These are phyloP conservation scores for Sporisorium reilianum DNA, from an alignment of 1,284 basidiomycete genomes.

Conservation along the genomic window DNA sequence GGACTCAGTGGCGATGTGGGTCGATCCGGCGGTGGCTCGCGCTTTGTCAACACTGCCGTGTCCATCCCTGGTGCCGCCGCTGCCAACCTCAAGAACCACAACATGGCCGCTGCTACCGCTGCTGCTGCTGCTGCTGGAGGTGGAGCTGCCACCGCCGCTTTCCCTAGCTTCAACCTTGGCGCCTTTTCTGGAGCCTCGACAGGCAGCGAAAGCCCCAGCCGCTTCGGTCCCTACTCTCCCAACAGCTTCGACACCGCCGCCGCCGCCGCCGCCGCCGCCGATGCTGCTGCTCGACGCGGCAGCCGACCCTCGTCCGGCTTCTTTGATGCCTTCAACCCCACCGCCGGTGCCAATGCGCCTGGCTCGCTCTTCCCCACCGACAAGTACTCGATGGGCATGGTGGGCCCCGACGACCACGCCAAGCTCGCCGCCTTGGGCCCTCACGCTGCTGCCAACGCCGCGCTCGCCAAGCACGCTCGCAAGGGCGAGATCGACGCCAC, in stretches of 20 bases:
- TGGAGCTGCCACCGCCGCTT: slow-evolving; percentile 18
- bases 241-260: slow-evolving; percentile 38
- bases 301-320: slow-evolving; percentile 56
- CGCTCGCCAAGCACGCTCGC: slow-evolving; percentile 67
- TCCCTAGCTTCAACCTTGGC: slow-evolving; percentile 51
- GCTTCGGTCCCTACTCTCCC: slow-evolving; percentile 54
- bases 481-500: slow-evolving; percentile 87
- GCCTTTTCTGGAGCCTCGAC: slow-evolving; percentile 40
- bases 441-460: slow-evolving; percentile 26
- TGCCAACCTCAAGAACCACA: slow-evolving; percentile 28
- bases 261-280: slow-evolving; percentile 20
- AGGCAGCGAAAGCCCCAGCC: slow-evolving; percentile 49
- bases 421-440: slow-evolving; percentile 34
- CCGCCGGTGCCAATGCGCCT: slow-evolving; percentile 43
- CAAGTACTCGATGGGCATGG: slow-evolving; percentile 54
- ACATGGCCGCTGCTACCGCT: slow-evolving; percentile 11
- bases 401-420: slow-evolving; percentile 31
- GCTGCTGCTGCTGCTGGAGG: slow-evolving; percentile 8
- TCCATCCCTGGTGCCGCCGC: slow-evolving; percentile 35
- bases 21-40: slow-evolving; percentile 39
- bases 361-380: slow-evolving; percentile 44
- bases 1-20: slow-evolving; percentile 34
- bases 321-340: slow-evolving; percentile 59
- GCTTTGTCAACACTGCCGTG: slow-evolving; percentile 51
- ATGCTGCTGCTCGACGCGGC: slow-evolving; percentile 29